Conservation (phyloP, 805 yeast genomes). For the Yamadazyma scolyti region DNA sequence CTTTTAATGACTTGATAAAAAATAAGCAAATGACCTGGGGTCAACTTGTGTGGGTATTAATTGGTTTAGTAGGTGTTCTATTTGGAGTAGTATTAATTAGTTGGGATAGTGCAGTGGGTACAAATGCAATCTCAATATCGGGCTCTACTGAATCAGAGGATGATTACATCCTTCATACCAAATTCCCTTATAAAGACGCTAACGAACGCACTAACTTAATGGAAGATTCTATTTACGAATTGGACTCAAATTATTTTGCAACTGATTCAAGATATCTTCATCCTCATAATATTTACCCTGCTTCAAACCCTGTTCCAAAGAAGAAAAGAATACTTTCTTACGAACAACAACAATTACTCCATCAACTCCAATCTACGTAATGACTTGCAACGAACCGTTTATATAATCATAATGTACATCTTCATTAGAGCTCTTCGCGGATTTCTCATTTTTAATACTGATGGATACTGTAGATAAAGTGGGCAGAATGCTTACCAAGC, state of each 20-base stretch:
- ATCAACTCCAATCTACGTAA: no score
- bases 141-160: constrained; percentile 7
- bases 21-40: constrained; percentile 34
- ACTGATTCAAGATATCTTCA: constrained; percentile 4
- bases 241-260: constrained; percentile 3
- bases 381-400: no score
- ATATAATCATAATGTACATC: no score
- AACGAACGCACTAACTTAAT: constrained; percentile 3
- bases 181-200: constrained; percentile 12
- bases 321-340: constrained; percentile 11
- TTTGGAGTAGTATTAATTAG: constrained; percentile 71
- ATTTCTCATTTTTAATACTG: no score
- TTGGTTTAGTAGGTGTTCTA: constrained; percentile 49
- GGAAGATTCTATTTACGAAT: constrained; percentile 1
- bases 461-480: constrained; percentile 7
- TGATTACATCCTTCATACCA: constrained; percentile 12
- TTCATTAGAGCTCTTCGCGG: no score
- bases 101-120: constrained; percentile 39
- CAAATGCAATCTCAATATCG: background rate
- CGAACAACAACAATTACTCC: constrained; percentile 11
- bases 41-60: constrained; percentile 45
- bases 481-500: constrained; percentile 6
- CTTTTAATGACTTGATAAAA: constrained; percentile 61
- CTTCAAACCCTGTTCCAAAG: background rate
- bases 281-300: constrained; percentile 3